Percentiles rank a stretch among this genome's conserved stretches.
phyloP scores from a whole-genome alignment of 1,284 basidiomycete species.

The Austroboletus olivaceoglutinosus region DNA sequence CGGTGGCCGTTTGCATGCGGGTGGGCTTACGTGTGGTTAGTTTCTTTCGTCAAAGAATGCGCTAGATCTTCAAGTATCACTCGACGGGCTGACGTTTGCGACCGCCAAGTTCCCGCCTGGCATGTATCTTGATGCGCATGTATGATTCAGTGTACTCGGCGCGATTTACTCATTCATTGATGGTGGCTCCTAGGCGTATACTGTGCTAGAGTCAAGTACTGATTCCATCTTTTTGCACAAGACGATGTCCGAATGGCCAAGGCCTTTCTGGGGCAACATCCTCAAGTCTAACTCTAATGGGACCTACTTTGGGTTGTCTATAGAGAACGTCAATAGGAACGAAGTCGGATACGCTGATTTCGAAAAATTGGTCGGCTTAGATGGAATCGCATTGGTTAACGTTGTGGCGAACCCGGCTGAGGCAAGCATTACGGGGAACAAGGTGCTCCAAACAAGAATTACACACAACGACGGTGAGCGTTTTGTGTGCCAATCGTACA shows the following conservation, averaged over 20 bases:
- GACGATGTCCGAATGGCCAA: slow-evolving; percentile 78
- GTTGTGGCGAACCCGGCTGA: slow-evolving; percentile 82
- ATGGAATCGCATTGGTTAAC: slow-evolving; percentile 94
- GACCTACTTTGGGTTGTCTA: slow-evolving; percentile 88
- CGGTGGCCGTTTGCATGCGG: neutral
- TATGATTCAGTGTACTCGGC: slow-evolving; percentile 36
- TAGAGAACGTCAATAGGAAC: slow-evolving; percentile 90
- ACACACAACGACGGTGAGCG: slow-evolving; percentile 91
- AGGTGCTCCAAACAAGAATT: slow-evolving; percentile 83
- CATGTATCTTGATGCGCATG: slow-evolving; percentile 86
- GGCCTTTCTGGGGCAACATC: slow-evolving; percentile 86
- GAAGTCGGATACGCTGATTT: slow-evolving; percentile 90
- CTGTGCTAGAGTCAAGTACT: slow-evolving; percentile 92
- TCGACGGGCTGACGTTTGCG: slow-evolving; percentile 86
- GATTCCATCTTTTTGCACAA: slow-evolving; percentile 93
- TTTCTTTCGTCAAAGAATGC: slow-evolving; percentile 57
- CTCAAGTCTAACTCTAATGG: slow-evolving; percentile 98
- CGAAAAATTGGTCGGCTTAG: slow-evolving; percentile 95
- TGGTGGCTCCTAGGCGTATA: slow-evolving; percentile 66
- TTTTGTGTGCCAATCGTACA: neutral
- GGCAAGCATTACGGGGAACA: slow-evolving; percentile 70
- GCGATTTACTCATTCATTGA: slow-evolving; percentile 1
- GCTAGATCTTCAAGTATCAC: slow-evolving; percentile 85
- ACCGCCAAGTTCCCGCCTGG: slow-evolving; percentile 86
- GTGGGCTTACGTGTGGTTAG: slow-evolving; percentile 37